Evolutionary conservation across 2,329 filamentous ascomycete species (phyloP).

Genomic region (Fusarium sterilihyphosum): DNA sequence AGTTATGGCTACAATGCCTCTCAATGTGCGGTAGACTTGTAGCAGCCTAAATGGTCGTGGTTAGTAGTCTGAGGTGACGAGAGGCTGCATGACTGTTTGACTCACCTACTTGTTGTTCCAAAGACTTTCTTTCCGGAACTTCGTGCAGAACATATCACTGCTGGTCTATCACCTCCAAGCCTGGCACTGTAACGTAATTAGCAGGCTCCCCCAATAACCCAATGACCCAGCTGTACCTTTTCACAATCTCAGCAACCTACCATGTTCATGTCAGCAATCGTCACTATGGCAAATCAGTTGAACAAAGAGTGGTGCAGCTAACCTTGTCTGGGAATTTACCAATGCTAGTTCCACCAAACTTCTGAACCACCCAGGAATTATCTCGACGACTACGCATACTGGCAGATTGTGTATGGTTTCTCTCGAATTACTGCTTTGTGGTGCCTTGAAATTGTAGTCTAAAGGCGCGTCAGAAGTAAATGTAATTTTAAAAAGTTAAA

Average conservation of each 20-base stretch:
- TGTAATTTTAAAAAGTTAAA: no score
- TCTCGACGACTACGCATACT: not conserved
- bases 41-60: not conserved
- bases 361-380: not conserved
- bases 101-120: not conserved
- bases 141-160: not conserved
- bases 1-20: not conserved
- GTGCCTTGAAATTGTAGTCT: no score
- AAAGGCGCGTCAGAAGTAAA: no score
- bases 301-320: not conserved
- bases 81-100: not conserved
- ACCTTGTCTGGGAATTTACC: not conserved
- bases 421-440: no score
- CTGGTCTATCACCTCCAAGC: not conserved
- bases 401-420: not conserved
- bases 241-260: not conserved
- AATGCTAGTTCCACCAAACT: not conserved
- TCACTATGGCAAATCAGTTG: not conserved
- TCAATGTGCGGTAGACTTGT: not conserved
- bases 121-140: not conserved
- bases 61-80: not conserved
- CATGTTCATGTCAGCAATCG: not conserved
- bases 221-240: not conserved
- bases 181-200: not conserved
- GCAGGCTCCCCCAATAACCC: fast-evolving